These are phyloP conservation scores for Eucalyptus cloeziana DNA, from an alignment of 345 rosid species.

Conservation along the genomic window DNA sequence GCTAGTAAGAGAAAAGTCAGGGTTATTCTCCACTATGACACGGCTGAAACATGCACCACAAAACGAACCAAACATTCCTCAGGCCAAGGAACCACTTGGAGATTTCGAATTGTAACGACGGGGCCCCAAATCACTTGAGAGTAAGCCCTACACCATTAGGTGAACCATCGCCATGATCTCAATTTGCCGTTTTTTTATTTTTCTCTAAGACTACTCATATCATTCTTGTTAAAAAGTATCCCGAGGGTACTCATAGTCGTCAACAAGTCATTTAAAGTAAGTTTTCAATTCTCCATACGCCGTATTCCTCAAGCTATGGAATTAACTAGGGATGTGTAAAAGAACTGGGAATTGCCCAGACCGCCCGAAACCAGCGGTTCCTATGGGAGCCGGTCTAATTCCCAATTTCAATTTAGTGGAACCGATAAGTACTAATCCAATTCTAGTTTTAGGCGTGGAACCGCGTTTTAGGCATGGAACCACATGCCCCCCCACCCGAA, in stretches of 20 bases:
- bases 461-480: accelerated
- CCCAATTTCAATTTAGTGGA: no score
- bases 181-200: background rate
- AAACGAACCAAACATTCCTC: background rate
- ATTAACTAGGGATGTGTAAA: no score
- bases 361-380: no score
- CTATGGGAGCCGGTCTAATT: accelerated
- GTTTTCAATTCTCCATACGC: background rate
- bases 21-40: background rate
- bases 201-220: background rate
- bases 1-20: background rate
- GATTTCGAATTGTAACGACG: background rate
- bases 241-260: background rate
- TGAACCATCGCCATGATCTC: background rate
- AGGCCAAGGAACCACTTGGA: background rate
- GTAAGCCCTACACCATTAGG: background rate
- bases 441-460: no score
- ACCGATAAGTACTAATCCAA: no score
- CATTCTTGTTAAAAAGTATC: background rate
- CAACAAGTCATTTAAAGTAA: background rate
- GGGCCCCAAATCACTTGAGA: background rate
- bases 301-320: background rate
- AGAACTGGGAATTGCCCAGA: accelerated
- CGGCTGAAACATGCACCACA: background rate
- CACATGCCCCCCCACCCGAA: accelerated